These are phyloP conservation scores for Tetracladium setigerum DNA, from an alignment of 495 filamentous ascomycete genomes.

Conservation along the genomic window DNA sequence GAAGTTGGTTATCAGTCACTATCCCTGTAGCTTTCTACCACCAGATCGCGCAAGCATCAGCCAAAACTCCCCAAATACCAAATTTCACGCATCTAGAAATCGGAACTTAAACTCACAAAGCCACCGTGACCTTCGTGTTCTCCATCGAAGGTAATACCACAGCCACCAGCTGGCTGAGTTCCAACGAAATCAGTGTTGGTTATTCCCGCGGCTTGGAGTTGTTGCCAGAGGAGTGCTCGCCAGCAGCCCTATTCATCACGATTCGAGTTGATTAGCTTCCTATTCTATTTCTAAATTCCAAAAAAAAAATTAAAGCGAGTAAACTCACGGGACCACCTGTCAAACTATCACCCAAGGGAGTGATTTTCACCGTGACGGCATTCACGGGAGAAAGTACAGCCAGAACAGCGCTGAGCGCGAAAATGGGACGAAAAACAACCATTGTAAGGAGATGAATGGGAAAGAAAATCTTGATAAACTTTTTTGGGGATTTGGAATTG, in stretches of 20 bases:
- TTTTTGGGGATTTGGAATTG: too few species aligned
- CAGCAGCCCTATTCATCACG: conserved; percentile 37
- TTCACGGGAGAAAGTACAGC: neutral
- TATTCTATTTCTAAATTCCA: neutral
- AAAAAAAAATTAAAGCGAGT: neutral
- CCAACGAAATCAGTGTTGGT: conserved; percentile 33
- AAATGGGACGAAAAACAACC: too few species aligned
- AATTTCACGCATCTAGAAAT: too few species aligned
- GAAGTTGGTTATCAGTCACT: conserved; percentile 30
- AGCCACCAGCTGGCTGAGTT: conserved; percentile 27
- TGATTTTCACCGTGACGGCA: conserved; percentile 22
- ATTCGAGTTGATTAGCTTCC: neutral
- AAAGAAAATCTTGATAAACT: too few species aligned
- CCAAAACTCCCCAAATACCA: too few species aligned
- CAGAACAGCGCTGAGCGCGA: neutral
- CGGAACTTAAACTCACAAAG: conserved; percentile 13
- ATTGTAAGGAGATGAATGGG: too few species aligned
- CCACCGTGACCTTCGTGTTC: conserved; percentile 40
- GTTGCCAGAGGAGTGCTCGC: conserved; percentile 31
- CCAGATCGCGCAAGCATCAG: too few species aligned
- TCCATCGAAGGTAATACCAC: conserved; percentile 35
- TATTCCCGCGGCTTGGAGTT: conserved; percentile 23
- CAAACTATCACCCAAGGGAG: conserved; percentile 34
- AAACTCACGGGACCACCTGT: conserved; percentile 28
- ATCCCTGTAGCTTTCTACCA: conserved; percentile 26